Evolutionary conservation across 169 alveolate genomes (phyloP).

Genomic region (Perkinsus marinus): DNA sequence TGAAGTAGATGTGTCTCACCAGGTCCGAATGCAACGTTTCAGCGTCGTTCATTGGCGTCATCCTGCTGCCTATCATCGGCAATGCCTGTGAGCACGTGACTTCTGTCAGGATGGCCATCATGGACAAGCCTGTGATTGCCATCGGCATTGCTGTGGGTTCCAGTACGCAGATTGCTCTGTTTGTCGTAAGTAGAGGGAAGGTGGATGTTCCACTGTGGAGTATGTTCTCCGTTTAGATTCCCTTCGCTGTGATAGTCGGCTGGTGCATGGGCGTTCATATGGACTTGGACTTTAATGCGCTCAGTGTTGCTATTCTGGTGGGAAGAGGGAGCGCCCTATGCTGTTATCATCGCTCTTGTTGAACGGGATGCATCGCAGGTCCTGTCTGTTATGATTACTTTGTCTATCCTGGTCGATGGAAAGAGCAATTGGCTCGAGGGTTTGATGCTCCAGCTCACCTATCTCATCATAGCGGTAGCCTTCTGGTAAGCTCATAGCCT

Average conservation of each 20-base stretch:
- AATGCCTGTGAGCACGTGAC: slow-evolving; percentile 66
- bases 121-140: slow-evolving; percentile 63
- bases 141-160: slow-evolving; percentile 78
- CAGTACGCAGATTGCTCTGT: slow-evolving; percentile 56
- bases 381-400: slow-evolving; percentile 38
- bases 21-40: not conserved
- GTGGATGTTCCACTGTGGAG: no score
- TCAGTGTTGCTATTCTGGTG: slow-evolving; percentile 22
- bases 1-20: not conserved
- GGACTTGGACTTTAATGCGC: slow-evolving; percentile 57
- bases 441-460: slow-evolving; percentile 52
- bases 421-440: slow-evolving; percentile 71
- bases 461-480: slow-evolving; percentile 52
- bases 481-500: slow-evolving; percentile 53
- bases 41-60: slow-evolving; percentile 59
- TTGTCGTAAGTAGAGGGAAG: slow-evolving; percentile 40
- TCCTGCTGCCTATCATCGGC: slow-evolving; percentile 67
- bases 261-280: slow-evolving; percentile 61
- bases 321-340: not conserved
- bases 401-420: slow-evolving; percentile 58
- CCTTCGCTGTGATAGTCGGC: slow-evolving; percentile 64
- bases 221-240: slow-evolving; percentile 15
- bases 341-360: no score
- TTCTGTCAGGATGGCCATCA: slow-evolving; percentile 61
- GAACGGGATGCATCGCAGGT: no score